These are phyloP conservation scores for Lophiotrema nucula DNA, from an alignment of 495 filamentous ascomycete genomes.

Conservation along the genomic window DNA sequence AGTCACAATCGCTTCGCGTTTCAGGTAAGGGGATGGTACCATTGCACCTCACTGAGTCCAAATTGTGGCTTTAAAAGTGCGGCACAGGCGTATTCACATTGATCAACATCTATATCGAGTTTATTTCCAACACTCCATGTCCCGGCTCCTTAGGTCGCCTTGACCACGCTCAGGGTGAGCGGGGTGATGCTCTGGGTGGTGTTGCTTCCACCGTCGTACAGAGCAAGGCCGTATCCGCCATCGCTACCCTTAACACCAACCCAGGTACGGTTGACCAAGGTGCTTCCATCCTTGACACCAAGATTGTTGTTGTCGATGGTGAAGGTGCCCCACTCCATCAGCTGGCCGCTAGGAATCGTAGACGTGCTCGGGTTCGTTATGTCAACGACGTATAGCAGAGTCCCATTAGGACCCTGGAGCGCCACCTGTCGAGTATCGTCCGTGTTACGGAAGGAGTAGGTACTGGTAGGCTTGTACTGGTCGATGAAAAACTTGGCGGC, in stretches of 20 bases:
- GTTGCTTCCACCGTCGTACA: constrained; percentile 28
- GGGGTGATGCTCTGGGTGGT: constrained; percentile 10
- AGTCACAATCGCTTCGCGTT: too few species aligned
- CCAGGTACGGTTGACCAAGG: constrained; percentile 16
- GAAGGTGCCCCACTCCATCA: constrained; percentile 32
- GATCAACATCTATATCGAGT: too few species aligned
- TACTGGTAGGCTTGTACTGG: constrained; percentile 13
- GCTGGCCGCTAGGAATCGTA: constrained; percentile 15
- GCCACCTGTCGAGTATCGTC: constrained; percentile 27
- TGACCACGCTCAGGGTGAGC: constrained; percentile 18
- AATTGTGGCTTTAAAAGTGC: too few species aligned
- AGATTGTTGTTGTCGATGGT: constrained; percentile 17
- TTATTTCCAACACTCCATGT: too few species aligned
- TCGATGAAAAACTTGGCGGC: constrained; percentile 19
- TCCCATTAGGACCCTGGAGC: constrained; percentile 11
- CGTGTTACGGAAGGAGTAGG: constrained; percentile 11
- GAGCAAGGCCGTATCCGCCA: constrained; percentile 8
- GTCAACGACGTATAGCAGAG: constrained; percentile 19
- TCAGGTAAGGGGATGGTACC: too few species aligned
- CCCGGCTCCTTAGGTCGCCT: too few species aligned
- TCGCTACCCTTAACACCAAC: constrained; percentile 14
- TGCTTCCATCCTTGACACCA: constrained; percentile 26
- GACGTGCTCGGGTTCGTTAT: constrained; percentile 9
- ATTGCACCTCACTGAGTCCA: too few species aligned
- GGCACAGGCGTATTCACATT: too few species aligned